Base-by-base conservation (phyloP, 2,329 filamentous ascomycete species). In the Colletotrichum theobromicola region DNA sequence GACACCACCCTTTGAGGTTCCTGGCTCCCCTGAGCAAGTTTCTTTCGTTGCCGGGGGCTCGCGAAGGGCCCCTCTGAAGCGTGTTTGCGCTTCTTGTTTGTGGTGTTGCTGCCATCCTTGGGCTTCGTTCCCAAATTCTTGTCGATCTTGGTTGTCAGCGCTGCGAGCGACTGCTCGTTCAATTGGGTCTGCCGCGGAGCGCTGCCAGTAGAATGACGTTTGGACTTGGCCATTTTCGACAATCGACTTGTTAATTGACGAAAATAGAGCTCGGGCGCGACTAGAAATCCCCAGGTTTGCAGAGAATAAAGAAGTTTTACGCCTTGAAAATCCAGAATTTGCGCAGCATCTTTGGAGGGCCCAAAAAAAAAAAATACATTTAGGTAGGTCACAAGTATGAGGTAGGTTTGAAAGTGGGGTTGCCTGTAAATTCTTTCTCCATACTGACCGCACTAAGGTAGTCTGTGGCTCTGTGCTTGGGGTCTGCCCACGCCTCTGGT, bases 111-210 rank as follows among this genome's bases (percentile, higher is more conserved):
- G 76, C 86, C 83, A 64, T 86, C 83, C 60, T 80, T 82, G 70
- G 76, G 78, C 78, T 77, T n/a, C 21, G 76, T 77, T 72, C 76
- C 81, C 50, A 93, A 84, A 69, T 85, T 86, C 77, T 88, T 85
- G 78, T 92, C 89, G 76, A 93, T 90, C 79, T 87, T 89, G 37
- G 87, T 86, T 7, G 90, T 92, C 78, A 92, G 81, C 74, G 88
- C 85, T 9, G 85, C 85, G 71, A 93, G 82, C 7, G 89, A 84
- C 46, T 85, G 83, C 74, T 89, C 86, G 76, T 91, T 86, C 74
- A 92, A 88, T 16, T 30, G 64, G 63, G 62, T 64, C 74, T 62
- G 21, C 21, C 13, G 62, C 12, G 46, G 32, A 60, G 10, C 60
- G 42, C 46, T 34, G 26, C 62, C 63, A 21, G 46, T 24, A 13